Conservation (phyloP, 192 early-diverging fungal species). For the Podila horticola region DNA sequence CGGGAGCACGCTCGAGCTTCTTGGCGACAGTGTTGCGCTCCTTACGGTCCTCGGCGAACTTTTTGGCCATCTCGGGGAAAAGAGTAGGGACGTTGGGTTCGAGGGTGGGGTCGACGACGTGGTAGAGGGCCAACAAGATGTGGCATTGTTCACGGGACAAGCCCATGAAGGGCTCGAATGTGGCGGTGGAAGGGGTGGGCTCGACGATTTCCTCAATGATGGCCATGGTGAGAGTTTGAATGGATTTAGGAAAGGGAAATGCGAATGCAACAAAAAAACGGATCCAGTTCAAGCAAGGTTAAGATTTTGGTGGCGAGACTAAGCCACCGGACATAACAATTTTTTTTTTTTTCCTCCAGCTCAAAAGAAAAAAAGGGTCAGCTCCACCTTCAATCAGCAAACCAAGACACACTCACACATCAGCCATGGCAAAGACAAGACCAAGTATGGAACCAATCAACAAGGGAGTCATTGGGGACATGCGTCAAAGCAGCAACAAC, state of each 20-base stretch:
- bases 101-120: conserved; percentile 58
- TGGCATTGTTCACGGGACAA: conserved; percentile 57
- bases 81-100: conserved; percentile 59
- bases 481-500: no score
- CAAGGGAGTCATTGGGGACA: background rate
- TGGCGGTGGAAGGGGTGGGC: background rate
- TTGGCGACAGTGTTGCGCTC: conserved; percentile 58
- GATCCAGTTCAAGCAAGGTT: background rate
- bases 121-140: conserved; percentile 60
- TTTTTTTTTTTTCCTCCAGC: background rate
- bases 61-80: conserved; percentile 56
- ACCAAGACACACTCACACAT: background rate
- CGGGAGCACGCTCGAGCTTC: conserved; percentile 57
- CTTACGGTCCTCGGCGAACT: conserved; percentile 55
- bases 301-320: conserved; percentile 1
- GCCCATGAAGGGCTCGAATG: conserved; percentile 54
- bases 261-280: background rate
- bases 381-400: background rate
- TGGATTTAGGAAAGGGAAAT: background rate
- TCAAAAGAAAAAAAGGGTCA: background rate
- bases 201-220: conserved; percentile 24
- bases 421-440: conserved; percentile 1
- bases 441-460: conserved; percentile 4
- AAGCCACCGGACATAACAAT: background rate
- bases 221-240: conserved; percentile 6